Conservation (phyloP, 1,284 basidiomycete genomes). For the Calocybe gambosa region DNA sequence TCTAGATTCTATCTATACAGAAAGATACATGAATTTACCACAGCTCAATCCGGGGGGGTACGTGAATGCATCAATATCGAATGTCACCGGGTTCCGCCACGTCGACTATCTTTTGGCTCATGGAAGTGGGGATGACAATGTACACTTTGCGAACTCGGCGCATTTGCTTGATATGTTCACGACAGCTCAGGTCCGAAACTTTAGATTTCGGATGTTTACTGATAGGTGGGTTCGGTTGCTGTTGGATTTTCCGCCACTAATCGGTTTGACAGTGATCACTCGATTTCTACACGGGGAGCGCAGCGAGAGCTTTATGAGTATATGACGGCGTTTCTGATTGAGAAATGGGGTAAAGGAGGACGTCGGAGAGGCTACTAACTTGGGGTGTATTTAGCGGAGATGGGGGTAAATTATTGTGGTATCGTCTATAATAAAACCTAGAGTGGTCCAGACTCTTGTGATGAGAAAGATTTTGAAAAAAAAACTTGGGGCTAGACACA, state of each 20-base stretch:
- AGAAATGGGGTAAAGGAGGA: constrained; percentile 89
- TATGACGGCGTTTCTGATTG: constrained; percentile 77
- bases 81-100: constrained; percentile 78
- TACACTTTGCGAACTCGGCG: constrained; percentile 89
- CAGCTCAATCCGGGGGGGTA: constrained; percentile 78
- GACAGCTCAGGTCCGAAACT: constrained; percentile 65
- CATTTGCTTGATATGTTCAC: constrained; percentile 92
- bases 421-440: constrained; percentile 11
- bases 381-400: not conserved
- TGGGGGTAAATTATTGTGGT: not conserved
- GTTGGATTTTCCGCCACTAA: constrained; percentile 15
- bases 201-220: constrained; percentile 93
- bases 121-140: constrained; percentile 92
- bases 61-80: constrained; percentile 75
- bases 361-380: constrained; percentile 51
- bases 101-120: constrained; percentile 84
- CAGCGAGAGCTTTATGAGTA: constrained; percentile 84
- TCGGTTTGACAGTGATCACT: constrained; percentile 61
- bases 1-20: constrained; percentile 85
- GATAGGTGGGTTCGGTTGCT: constrained; percentile 65
- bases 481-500: constrained; percentile 16
- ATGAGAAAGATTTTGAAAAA: constrained; percentile 13
- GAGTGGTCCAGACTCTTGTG: constrained; percentile 17
- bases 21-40: constrained; percentile 94
- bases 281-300: constrained; percentile 68